A percentile compares a stretch with the other conserved stretches of the same genome.
Conservation (phyloP, 768 basidiomycete species). For the Baorangia bicolor region DNA sequence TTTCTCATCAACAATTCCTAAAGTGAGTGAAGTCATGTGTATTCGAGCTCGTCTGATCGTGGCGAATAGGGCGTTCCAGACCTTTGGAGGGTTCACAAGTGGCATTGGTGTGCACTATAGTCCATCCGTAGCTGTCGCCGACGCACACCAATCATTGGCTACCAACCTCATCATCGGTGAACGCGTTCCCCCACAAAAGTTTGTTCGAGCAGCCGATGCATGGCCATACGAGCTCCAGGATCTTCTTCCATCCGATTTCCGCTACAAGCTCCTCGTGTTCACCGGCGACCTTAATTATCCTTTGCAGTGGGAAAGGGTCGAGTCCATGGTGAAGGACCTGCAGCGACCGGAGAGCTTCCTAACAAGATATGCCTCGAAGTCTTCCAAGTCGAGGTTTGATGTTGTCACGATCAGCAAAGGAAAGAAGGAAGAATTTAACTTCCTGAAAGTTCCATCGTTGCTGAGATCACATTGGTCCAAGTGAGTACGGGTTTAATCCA, state of each 20-base stretch:
- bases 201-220: slow-evolving; percentile 47
- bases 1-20: slow-evolving; percentile 44
- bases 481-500: slow-evolving; percentile 23
- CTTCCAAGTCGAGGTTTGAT: slow-evolving; percentile 32
- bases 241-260: slow-evolving; percentile 44
- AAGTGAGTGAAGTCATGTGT: slow-evolving; percentile 26
- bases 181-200: slow-evolving; percentile 47
- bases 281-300: slow-evolving; percentile 33
- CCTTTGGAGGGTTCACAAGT: slow-evolving; percentile 45
- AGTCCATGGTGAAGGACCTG: slow-evolving; percentile 29
- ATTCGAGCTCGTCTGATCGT: not conserved
- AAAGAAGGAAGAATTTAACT: slow-evolving; percentile 35
- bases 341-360: slow-evolving; percentile 28
- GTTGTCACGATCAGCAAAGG: slow-evolving; percentile 29
- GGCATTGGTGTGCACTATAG: slow-evolving; percentile 52
- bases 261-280: slow-evolving; percentile 51
- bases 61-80: slow-evolving; percentile 41
- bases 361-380: slow-evolving; percentile 19
- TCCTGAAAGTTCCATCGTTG: slow-evolving; percentile 30
- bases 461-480: slow-evolving; percentile 44
- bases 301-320: slow-evolving; percentile 24
- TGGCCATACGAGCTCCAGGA: slow-evolving; percentile 51
- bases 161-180: slow-evolving; percentile 45
- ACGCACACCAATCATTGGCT: slow-evolving; percentile 38
- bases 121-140: slow-evolving; percentile 38